Conservation (phyloP, 768 basidiomycete species). For the Gelatoporia subvermispora region DNA sequence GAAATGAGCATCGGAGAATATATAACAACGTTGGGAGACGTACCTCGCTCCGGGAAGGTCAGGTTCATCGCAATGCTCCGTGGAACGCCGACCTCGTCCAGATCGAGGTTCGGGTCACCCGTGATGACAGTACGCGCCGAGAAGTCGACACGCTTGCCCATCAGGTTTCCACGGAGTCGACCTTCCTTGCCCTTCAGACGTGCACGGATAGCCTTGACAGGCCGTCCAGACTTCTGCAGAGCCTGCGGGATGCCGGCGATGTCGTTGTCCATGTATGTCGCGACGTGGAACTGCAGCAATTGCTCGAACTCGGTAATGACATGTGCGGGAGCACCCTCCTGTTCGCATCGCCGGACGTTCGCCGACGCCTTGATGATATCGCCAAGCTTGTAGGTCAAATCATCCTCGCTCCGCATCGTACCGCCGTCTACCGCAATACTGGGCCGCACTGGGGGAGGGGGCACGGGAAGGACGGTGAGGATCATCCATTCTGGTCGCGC, state of each 20-base stretch:
- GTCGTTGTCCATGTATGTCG: slow-evolving; percentile 99
- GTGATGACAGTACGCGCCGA: slow-evolving; percentile 99
- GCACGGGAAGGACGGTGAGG: slow-evolving; percentile 93
- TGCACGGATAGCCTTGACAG: slow-evolving; percentile 97
- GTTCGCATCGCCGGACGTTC: slow-evolving; percentile 87
- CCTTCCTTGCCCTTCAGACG: slow-evolving; percentile 99
- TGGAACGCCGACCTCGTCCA: slow-evolving; percentile 97
- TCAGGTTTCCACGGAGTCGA: slow-evolving; percentile 93
- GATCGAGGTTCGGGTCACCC: slow-evolving; percentile 93
- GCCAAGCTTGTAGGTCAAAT: slow-evolving; percentile 95
- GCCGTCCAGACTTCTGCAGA: slow-evolving; percentile 93
- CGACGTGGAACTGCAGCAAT: slow-evolving; percentile 94
- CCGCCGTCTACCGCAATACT: slow-evolving; percentile 98
- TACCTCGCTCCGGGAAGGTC: slow-evolving; percentile 95
- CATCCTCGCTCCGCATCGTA: slow-evolving; percentile 95
- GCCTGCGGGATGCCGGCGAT: slow-evolving; percentile 98
- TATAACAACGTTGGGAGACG: slow-evolving; percentile 13
- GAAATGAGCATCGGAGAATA: slow-evolving; percentile 4
- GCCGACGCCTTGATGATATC: slow-evolving; percentile 96
- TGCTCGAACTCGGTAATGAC: slow-evolving; percentile 96
- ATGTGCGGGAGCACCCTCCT: slow-evolving; percentile 95
- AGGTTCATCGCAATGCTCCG: slow-evolving; percentile 94
- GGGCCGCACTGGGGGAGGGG: slow-evolving; percentile 95
- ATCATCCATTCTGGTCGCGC: slow-evolving; percentile 99
- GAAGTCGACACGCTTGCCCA: slow-evolving; percentile 99